Conservation (phyloP, 345 rosid species). For the Arabis hirsuta region DNA sequence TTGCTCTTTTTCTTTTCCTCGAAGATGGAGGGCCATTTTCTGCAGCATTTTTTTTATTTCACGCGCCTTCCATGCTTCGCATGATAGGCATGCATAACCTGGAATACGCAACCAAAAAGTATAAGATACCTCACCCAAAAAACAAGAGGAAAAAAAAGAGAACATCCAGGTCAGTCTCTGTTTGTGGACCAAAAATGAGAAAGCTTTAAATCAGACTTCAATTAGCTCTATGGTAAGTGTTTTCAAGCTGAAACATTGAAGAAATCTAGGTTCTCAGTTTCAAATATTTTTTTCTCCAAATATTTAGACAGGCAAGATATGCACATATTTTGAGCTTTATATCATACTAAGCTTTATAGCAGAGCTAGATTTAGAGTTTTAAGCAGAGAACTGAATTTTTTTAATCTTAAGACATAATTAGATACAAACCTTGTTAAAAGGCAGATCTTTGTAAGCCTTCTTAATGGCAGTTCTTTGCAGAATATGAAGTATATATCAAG, state of each 20-base stretch:
- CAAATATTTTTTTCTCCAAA: no score
- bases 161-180: conserved; percentile 33
- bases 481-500: no score
- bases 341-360: no score
- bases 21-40: conserved; percentile 46
- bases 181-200: conserved; percentile 15
- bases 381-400: no score
- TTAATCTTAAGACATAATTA: no score
- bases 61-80: conserved; percentile 60
- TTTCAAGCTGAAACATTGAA: conserved; percentile 19
- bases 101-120: conserved; percentile 38
- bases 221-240: neutral
- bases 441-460: no score
- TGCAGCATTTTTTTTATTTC: conserved; percentile 40
- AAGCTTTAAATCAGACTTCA: conserved; percentile 6
- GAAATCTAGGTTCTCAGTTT: conserved; percentile 23
- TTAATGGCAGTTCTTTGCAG: no score
- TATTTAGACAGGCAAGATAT: no score
- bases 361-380: no score
- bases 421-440: no score
- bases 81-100: conserved; percentile 86
- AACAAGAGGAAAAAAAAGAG: neutral
- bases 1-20: conserved; percentile 63
- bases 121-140: conserved; percentile 24
- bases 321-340: no score